Conservation (phyloP, 257 asterid species). For the Petunia secreta region DNA sequence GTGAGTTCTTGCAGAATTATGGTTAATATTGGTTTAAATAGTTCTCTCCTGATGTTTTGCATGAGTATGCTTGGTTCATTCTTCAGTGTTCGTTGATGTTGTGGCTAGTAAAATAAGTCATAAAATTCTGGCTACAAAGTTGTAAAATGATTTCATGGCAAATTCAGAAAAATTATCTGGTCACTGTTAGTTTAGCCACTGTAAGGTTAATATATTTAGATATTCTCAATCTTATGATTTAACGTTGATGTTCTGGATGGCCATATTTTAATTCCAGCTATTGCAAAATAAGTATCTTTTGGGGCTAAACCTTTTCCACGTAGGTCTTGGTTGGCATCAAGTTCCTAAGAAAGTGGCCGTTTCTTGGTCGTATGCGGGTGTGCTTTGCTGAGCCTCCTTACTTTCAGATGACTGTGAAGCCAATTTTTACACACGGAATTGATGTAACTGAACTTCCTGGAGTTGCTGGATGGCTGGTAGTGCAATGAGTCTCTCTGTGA, state of each 20-base stretch:
- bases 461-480: conserved; percentile 98
- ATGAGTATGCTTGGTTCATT: not conserved
- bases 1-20: conserved; percentile 3
- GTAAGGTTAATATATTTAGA: not conserved
- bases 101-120: not conserved
- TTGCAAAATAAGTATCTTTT: not conserved
- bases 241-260: not conserved
- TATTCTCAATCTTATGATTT: not conserved
- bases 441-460: conserved; percentile 99
- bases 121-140: not conserved
- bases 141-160: not conserved
- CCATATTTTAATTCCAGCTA: not conserved
- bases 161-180: not conserved
- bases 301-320: conserved; percentile 29
- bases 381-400: conserved; percentile 97
- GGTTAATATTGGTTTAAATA: not conserved
- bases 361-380: conserved; percentile 80
- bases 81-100: not conserved
- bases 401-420: conserved; percentile 96
- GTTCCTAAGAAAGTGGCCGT: conserved; percentile 81
- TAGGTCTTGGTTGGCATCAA: conserved; percentile 95
- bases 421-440: conserved; percentile 82
- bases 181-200: not conserved
- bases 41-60: not conserved
- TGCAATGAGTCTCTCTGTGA: conserved; percentile 19